Base-by-base conservation (phyloP, 305 asterid species). In the Rubia peregrina region DNA sequence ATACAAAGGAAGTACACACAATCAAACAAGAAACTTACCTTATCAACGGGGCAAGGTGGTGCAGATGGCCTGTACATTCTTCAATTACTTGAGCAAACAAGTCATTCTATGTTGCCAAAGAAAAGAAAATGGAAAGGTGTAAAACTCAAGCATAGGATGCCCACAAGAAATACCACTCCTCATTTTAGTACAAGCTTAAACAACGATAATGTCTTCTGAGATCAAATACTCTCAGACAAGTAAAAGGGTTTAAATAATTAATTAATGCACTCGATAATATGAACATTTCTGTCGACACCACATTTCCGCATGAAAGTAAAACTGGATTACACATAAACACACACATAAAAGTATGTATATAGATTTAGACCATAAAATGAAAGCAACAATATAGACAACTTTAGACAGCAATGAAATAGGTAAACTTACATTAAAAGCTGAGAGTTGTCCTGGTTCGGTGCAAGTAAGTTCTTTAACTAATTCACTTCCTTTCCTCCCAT, bases 11-110 rank as follows among this genome's bases (percentile, higher is more conserved):
- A 40, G 12, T 49, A 1, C 19, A 42, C 41, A 6, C 19, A 73
- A 9, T 13, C 5, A 60, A n/a, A 67, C 42, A 46, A 78, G 70
- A 70, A 41, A 46, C 64, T 73, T 84, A 93, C 98, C 96, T 88
- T 80, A 93, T 82, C 80, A 93, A 75, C 64, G 91, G 85, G 36
- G 80, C 83, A 76, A 91, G 91, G 57, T 84, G 90, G 68, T 72
- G 82, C 68, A 85, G 82, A 81, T 90, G 97, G 4, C 83, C 87
- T 8, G 78, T 79, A 43, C 98, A 93, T 84, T 93, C 98, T 80
- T 86, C 95, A 67, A 89, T 78, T 77, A 89, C 96, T 85, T 90
- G 95, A 61, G 83, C 73, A 69, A 90, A 87, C 73, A 90, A 78
- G 67, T 87, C 90, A 69, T 83, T 85, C 97, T 93, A 84, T 19